phyloP scores from a whole-genome alignment of 2,329 filamentous ascomycete genomes.

The Xylaria sp. region DNA sequence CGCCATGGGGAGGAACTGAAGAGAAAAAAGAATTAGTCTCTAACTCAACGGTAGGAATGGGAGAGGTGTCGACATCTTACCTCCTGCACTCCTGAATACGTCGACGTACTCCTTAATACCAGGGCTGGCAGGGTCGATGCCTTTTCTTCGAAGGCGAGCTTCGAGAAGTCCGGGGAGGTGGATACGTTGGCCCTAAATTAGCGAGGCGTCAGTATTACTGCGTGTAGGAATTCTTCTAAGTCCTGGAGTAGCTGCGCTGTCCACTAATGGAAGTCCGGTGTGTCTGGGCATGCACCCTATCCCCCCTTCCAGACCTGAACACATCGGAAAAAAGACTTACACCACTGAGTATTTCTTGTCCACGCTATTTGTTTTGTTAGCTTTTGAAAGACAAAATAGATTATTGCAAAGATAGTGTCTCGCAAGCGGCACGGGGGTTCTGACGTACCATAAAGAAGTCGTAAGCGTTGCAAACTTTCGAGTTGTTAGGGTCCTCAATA shows the following conservation, averaged over 20 bases:
- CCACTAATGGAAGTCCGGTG: too few relatives aligned
- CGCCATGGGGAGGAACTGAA: conserved; percentile 81
- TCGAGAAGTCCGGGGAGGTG: conserved; percentile 79
- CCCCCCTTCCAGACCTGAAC: background rate
- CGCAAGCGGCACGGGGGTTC: too few relatives aligned
- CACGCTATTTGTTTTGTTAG: conserved; percentile 59
- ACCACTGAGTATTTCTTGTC: conserved; percentile 90
- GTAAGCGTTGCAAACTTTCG: conserved; percentile 50
- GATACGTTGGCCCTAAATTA: conserved; percentile 77
- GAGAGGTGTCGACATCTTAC: background rate
- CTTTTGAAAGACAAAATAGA: too few relatives aligned
- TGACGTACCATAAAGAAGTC: conserved; percentile 68
- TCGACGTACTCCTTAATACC: conserved; percentile 92
- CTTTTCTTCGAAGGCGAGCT: conserved; percentile 76
- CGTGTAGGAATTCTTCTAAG: background rate
- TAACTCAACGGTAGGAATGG: background rate
- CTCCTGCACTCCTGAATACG: conserved; percentile 77
- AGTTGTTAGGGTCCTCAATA: conserved; percentile 65
- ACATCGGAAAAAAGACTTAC: background rate
- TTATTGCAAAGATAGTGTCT: too few relatives aligned
- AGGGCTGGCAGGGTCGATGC: conserved; percentile 74
- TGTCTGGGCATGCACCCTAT: background rate
- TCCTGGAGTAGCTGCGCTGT: too few relatives aligned
- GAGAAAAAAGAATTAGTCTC: background rate
- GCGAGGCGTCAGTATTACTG: background rate